A percentile compares a stretch with the other conserved stretches of the same genome.
Conservation (phyloP, 306 rosid species). For the Aeschynomene evenia region DNA sequence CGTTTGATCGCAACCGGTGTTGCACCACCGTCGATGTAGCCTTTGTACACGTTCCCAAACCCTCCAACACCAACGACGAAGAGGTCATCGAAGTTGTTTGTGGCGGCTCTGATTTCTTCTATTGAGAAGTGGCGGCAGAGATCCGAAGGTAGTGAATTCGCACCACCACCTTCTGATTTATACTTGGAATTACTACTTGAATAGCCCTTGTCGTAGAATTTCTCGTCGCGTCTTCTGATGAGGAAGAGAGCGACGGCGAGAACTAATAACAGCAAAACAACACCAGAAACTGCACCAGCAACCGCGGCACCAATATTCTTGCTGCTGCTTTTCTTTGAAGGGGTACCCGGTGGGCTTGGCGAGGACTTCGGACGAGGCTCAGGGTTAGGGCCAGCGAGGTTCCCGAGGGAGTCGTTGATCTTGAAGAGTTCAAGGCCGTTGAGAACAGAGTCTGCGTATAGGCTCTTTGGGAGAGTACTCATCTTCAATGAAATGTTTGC, state of each 20-base stretch:
- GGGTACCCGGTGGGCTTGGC: neutral
- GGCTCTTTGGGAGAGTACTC: neutral
- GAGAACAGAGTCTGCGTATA: neutral
- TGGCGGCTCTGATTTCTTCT: constrained; percentile 23
- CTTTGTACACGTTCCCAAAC: neutral
- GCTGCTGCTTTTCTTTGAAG: neutral
- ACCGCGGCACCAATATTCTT: neutral
- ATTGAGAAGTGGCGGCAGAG: constrained; percentile 27
- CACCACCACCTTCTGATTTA: neutral
- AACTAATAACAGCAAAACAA: neutral
- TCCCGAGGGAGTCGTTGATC: neutral
- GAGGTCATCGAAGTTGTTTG: constrained; percentile 29
- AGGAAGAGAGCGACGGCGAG: neutral
- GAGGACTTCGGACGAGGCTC: neutral
- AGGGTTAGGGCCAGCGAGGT: neutral
- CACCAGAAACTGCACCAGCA: neutral
- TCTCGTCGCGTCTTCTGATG: neutral
- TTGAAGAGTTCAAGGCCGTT: neutral
- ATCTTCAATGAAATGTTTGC: neutral
- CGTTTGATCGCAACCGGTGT: neutral
- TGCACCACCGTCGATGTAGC: neutral
- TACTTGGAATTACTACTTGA: neutral
- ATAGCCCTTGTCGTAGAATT: neutral
- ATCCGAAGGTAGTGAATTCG: neutral
- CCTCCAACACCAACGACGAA: constrained; percentile 19